phyloP scores from a whole-genome alignment of 2,329 filamentous ascomycete species.

The Epichloe sylvatica region DNA sequence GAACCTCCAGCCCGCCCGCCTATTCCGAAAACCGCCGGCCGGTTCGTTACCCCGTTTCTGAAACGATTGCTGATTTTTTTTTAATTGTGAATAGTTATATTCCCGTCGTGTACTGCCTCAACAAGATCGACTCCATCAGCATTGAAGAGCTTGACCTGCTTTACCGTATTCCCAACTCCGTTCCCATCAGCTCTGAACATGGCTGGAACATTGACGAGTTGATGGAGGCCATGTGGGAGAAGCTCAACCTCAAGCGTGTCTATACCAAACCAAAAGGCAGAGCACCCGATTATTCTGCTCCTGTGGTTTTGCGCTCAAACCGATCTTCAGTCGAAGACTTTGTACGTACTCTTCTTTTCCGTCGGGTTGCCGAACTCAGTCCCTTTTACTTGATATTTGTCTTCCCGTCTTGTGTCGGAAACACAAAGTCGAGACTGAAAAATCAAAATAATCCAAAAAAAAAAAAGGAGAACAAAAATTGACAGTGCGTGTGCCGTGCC shows the following conservation, averaged over 20 bases:
- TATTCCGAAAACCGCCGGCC: no score
- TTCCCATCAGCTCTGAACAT: constrained; percentile 92
- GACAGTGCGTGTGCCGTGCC: constrained; percentile 10
- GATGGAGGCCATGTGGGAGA: constrained; percentile 97
- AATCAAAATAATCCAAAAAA: background rate
- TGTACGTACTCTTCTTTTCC: constrained; percentile 42
- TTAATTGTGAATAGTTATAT: constrained; percentile 56
- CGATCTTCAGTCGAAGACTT: constrained; percentile 93
- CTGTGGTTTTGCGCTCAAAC: constrained; percentile 72
- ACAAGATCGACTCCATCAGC: constrained; percentile 97
- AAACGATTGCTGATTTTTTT: background rate
- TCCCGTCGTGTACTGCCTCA: constrained; percentile 95
- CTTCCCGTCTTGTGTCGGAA: background rate
- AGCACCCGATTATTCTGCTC: constrained; percentile 79
- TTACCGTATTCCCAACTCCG: constrained; percentile 92
- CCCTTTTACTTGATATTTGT: background rate
- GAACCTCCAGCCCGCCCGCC: background rate
- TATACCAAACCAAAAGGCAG: constrained; percentile 98
- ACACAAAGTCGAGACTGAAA: background rate
- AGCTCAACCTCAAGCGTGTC: constrained; percentile 76
- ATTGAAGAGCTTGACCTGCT: constrained; percentile 95
- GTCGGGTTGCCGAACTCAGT: background rate
- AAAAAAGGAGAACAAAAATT: background rate
- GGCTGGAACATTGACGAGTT: constrained; percentile 98
- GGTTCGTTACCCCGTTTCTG: no score